Evolutionary conservation across 352 stramenopile genomes (phyloP), one percentile per base, ranked within the genome.

Genomic region (Halophytophthora batemanensis): DNA sequence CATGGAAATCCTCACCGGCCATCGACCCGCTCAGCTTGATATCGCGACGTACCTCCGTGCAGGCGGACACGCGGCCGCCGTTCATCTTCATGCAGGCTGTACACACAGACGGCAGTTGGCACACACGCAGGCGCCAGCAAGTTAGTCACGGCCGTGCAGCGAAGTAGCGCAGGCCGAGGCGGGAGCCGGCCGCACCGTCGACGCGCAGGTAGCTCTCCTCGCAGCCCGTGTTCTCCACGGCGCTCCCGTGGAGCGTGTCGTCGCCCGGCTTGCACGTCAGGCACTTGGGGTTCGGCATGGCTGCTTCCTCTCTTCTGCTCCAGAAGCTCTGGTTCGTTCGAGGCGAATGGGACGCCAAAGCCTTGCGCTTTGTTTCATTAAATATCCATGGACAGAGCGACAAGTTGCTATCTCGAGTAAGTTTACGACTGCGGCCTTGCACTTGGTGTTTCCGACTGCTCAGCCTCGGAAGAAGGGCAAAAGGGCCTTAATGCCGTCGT

Each of bases 81-180:
- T 90, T 64, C 28, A 77, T 62, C 66, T 90, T 92, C 81, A 92
- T 92, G 63, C 81, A 92, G 42, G 77, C 81, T 87, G 44, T 44
- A 50, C 18, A 39, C 29, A 45, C 34, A 45, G 33, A 41, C 18
- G 31, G 21, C 3, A 23, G 1, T 55, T 31, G 17, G 35, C n/a
- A n/a, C 19, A 35, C 36, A 51, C 40, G 21, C 42, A 18, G 28
- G 17, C 37, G 51, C 42, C 31, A 56, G 8, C 42, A 41, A 50
- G 45, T 33, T 39, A 64, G 40, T 18, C 11, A 41, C 25, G 11
- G n/a, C 11, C 10, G 12, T 19, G 50, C 37, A 31, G 34, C 35
- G n/a, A 33, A 13, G 23, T 17, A 37, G 33, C 5, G 13, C 2
- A 10, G n/a, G 1, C 43, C 3, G 0, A 7, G 28, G 2, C 14